Conservation (phyloP, 208 protist genomes). For the Trypanosoma theileri region DNA sequence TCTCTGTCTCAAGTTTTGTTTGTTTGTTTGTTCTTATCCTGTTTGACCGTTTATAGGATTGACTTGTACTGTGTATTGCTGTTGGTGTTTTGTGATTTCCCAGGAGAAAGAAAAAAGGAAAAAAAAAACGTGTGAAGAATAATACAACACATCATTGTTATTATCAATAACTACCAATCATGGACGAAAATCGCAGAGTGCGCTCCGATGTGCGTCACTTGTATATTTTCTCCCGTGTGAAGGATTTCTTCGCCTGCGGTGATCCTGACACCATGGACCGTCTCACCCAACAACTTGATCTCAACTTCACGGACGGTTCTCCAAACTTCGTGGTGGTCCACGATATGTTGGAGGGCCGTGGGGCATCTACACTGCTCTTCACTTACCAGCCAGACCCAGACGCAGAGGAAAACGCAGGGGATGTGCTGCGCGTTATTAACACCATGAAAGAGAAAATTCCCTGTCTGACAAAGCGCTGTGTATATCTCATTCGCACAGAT, state of each 20-base stretch:
- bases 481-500: conserved; percentile 71
- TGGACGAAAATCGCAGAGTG: conserved; percentile 18
- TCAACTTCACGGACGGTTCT: conserved; percentile 81
- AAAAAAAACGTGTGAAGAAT: neutral
- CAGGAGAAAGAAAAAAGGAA: neutral
- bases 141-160: too few species aligned
- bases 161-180: neutral
- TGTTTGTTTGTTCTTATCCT: conserved; percentile 10
- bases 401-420: conserved; percentile 33
- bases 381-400: conserved; percentile 69
- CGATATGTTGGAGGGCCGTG: conserved; percentile 78
- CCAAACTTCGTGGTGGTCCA: conserved; percentile 86
- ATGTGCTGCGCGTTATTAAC: conserved; percentile 77
- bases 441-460: conserved; percentile 52
- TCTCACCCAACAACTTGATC: conserved; percentile 66
- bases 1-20: neutral
- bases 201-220: conserved; percentile 80
- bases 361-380: conserved; percentile 80
- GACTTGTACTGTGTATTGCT: conserved; percentile 6
- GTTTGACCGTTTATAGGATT: neutral
- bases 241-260: conserved; percentile 85
- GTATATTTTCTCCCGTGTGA: conserved; percentile 86
- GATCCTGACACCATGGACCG: conserved; percentile 61
- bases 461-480: conserved; percentile 74
- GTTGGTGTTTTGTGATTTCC: conserved; percentile 3